Evolutionary conservation across 1,284 basidiomycete species (phyloP).

Genomic region (Ustilago curta): DNA sequence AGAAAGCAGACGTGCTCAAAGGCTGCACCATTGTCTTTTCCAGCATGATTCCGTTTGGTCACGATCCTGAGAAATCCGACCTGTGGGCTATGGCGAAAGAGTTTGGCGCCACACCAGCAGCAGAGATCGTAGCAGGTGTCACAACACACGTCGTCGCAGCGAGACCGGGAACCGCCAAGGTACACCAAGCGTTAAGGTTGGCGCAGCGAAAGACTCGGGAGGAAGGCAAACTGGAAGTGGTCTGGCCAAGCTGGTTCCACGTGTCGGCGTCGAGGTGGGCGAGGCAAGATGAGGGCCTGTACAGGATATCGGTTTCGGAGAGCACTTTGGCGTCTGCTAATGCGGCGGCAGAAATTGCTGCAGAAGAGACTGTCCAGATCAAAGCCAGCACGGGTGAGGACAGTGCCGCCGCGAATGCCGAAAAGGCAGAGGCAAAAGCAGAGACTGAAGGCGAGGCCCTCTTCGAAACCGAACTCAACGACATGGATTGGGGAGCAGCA

Average conservation of each 20-base stretch:
- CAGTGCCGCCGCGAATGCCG: not conserved
- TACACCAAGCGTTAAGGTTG: constrained; percentile 76
- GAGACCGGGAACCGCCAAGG: constrained; percentile 82
- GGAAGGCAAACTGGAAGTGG: constrained; percentile 76
- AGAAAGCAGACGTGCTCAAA: constrained; percentile 80
- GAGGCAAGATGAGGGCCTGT: constrained; percentile 78
- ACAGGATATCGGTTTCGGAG: constrained; percentile 71
- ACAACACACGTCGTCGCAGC: constrained; percentile 90
- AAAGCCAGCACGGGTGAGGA: not conserved
- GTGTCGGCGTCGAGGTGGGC: constrained; percentile 85
- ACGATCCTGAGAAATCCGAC: constrained; percentile 80
- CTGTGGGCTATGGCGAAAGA: constrained; percentile 87
- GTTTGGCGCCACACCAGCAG: constrained; percentile 86
- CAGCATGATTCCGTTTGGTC: constrained; percentile 88
- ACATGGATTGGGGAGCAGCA: constrained; percentile 77
- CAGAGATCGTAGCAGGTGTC: constrained; percentile 76
- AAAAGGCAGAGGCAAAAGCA: not conserved
- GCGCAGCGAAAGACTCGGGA: constrained; percentile 69
- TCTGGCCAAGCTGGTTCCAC: constrained; percentile 88
- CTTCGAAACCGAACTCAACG: constrained; percentile 48
- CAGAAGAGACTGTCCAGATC: not conserved
- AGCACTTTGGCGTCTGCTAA: constrained; percentile 14
- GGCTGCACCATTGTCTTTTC: constrained; percentile 89
- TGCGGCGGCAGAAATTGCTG: constrained; percentile 1
- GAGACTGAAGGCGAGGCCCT: constrained; percentile 19